phyloP scores from a whole-genome alignment of 2,329 filamentous ascomycete genomes.

The Onygena corvina region DNA sequence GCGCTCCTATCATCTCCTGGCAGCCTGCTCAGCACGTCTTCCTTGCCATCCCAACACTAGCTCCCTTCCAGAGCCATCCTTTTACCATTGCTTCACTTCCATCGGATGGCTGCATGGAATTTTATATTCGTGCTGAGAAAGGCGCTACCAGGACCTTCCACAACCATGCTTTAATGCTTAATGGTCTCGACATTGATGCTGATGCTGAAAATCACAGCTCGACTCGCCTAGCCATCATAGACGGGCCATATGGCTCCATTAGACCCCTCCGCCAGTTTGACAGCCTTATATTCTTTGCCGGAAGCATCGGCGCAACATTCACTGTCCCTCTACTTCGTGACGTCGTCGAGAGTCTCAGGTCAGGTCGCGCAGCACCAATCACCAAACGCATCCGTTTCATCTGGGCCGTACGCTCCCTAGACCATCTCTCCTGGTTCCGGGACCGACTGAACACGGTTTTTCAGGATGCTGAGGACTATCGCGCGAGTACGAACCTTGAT shows the following conservation, averaged over 20 bases:
- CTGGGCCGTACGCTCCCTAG: slow-evolving; percentile 47
- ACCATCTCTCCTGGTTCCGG: slow-evolving; percentile 43
- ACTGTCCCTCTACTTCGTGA: slow-evolving; percentile 46
- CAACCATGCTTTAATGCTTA: slow-evolving; percentile 38
- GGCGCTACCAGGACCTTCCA: slow-evolving; percentile 44
- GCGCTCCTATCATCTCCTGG: slow-evolving; percentile 46
- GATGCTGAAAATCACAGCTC: slow-evolving; percentile 7
- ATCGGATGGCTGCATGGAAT: slow-evolving; percentile 44
- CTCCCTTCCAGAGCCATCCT: slow-evolving; percentile 50
- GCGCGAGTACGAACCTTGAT: slow-evolving; percentile 22
- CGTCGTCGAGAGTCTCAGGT: slow-evolving; percentile 38
- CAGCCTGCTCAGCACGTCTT: slow-evolving; percentile 52
- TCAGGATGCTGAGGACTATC: slow-evolving; percentile 32
- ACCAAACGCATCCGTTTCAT: slow-evolving; percentile 44
- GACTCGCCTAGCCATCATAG: slow-evolving; percentile 36
- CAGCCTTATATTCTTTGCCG: slow-evolving; percentile 47
- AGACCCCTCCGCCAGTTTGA: slow-evolving; percentile 48
- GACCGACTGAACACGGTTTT: slow-evolving; percentile 38
- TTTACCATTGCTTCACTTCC: slow-evolving; percentile 51
- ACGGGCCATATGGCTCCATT: slow-evolving; percentile 44
- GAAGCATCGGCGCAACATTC: slow-evolving; percentile 49
- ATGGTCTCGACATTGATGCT: slow-evolving; percentile 14
- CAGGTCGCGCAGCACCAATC: not conserved
- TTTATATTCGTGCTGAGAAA: slow-evolving; percentile 43
- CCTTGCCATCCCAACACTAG: slow-evolving; percentile 45